Evolutionary conservation across 768 basidiomycete genomes (phyloP).

Genomic region (Boletus rubescentipes): DNA sequence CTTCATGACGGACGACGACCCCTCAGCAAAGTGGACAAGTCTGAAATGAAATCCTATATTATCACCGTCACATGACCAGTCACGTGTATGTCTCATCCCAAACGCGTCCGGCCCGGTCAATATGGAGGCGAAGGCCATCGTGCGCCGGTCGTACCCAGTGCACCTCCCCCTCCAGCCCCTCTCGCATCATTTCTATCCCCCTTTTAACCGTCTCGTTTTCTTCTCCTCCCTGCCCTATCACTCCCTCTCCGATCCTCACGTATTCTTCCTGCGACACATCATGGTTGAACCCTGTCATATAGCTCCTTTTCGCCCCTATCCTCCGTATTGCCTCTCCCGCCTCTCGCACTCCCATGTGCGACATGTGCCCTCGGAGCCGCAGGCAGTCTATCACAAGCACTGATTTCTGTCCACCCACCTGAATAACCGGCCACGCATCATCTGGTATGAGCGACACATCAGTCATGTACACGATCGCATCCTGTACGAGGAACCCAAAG

Average conservation of each 20-base stretch:
- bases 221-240: conserved; percentile 35
- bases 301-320: conserved; percentile 61
- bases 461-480: conserved; percentile 72
- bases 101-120: conserved; percentile 42
- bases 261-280: conserved; percentile 80
- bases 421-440: conserved; percentile 58
- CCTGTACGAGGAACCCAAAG: conserved; percentile 68
- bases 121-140: conserved; percentile 65
- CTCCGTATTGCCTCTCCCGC: conserved; percentile 55
- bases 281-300: conserved; percentile 75
- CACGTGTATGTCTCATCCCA: conserved; percentile 51
- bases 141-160: conserved; percentile 72
- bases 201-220: conserved; percentile 36
- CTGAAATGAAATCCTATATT: background rate
- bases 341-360: conserved; percentile 75
- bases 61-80: conserved; percentile 2
- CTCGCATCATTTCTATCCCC: conserved; percentile 48
- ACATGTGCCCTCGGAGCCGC: conserved; percentile 61
- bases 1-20: conserved; percentile 49
- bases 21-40: conserved; percentile 19
- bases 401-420: conserved; percentile 32
- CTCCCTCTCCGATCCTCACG: conserved; percentile 56
- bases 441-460: conserved; percentile 84
- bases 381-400: conserved; percentile 80
- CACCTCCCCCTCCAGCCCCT: conserved; percentile 42